Conservation (phyloP, 83 land plant species). For the Picea abies region DNA sequence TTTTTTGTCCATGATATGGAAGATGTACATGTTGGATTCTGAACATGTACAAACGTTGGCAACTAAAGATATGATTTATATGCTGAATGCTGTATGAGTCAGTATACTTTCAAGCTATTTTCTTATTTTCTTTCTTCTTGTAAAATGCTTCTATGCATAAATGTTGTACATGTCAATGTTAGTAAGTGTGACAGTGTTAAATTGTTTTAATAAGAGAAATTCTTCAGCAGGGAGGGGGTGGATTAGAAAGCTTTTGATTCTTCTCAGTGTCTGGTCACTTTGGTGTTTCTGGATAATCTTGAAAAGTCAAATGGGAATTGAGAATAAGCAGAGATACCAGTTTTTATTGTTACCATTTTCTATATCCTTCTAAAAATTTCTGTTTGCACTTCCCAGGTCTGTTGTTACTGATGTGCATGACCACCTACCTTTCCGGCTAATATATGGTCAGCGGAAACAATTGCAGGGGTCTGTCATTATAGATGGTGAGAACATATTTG, state of each 20-base stretch:
- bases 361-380: neutral
- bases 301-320: neutral
- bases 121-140: neutral
- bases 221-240: neutral
- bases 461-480: slow-evolving; percentile 70
- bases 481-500: slow-evolving; percentile 44
- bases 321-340: neutral
- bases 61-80: neutral
- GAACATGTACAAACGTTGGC: neutral
- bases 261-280: neutral
- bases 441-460: slow-evolving; percentile 63
- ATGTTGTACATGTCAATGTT: neutral
- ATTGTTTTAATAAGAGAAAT: neutral
- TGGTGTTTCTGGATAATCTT: neutral
- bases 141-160: neutral
- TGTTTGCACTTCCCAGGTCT: neutral
- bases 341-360: neutral
- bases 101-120: neutral
- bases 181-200: neutral
- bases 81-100: neutral
- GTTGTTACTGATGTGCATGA: neutral
- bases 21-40: neutral
- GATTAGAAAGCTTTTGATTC: neutral
- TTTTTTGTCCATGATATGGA: neutral
- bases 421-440: slow-evolving; percentile 58